Base-by-base conservation (phyloP, 2,329 filamentous ascomycete species). In the Eurotiales sp. region DNA sequence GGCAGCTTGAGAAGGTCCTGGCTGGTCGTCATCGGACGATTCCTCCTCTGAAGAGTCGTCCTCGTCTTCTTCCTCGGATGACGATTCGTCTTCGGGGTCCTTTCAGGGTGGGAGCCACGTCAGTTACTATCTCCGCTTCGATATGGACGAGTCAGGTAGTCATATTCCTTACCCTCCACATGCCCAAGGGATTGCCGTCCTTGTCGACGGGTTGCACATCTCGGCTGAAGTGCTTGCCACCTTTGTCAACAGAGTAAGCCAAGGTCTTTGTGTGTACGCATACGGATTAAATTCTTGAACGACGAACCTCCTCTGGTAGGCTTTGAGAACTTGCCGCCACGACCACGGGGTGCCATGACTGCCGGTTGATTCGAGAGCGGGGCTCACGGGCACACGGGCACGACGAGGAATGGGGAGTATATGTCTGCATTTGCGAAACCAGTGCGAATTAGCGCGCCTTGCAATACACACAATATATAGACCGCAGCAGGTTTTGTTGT, bases 221-320 rank as follows among this genome's bases (percentile, higher is more conserved):
- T 59, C 90, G 87, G 59, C 91, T 96, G 76, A 95, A 99, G 66
- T 95, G 86, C 74, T 96, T 96, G 65, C 93, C 93, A 56, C 91
- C 91, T 96, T 58, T 39, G 11, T 17, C 12, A 25, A n/a, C 11
- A 22, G 34, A 17, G 19, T 48, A 6, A 41, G 34, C 23, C 25
- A 7, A 43, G 19, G 8, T 11, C 7, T 25, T 43, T 19, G 8
- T 21, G 34, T 37, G 8, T 29, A 12, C 27, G 10, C 25, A 1
- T 8, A 8, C n/a, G 25, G 14, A 29, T 19, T 19, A 17, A 15
- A 19, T 8, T 15, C n/a, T 19, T 8, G 15, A 30, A 23, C 8
- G 21, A 32, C 51, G 8, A 37, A 55, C 54, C 55, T 55, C 55
- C 55, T 53, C 55, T 43, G 15, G 53, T 55, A 12, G 55, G 55